Evolutionary conservation across 805 yeast genomes (phyloP).

Genomic region (Yarrowia sp.): DNA sequence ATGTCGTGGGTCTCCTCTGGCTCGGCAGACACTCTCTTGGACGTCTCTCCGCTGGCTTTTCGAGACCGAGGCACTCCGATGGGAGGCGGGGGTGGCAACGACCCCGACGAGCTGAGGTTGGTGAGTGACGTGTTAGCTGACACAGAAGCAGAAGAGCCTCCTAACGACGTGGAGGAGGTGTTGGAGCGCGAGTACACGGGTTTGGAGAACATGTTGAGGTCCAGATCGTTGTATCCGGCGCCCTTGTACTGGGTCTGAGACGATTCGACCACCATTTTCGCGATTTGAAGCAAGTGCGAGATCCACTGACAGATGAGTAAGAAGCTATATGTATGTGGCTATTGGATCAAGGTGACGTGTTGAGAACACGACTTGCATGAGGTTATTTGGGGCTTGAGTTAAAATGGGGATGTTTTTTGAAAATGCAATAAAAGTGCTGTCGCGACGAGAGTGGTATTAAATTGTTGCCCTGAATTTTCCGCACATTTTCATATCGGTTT

Average conservation of each 20-base stretch:
- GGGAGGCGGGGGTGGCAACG: constrained; percentile 30
- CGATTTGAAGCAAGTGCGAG: background rate
- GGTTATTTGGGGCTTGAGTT: background rate
- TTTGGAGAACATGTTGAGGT: constrained; percentile 28
- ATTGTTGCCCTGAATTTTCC: fast-evolving
- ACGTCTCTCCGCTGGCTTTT: constrained; percentile 21
- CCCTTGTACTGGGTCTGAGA: constrained; percentile 37
- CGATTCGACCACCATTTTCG: constrained; percentile 8
- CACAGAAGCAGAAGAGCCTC: constrained; percentile 6
- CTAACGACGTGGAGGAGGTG: constrained; percentile 13
- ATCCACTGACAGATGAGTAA: constrained; percentile 7
- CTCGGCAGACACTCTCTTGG: constrained; percentile 6
- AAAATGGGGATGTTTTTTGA: background rate
- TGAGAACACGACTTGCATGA: constrained; percentile 22
- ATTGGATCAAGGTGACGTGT: constrained; percentile 31
- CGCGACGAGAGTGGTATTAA: too few relatives aligned
- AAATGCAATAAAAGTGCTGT: too few relatives aligned
- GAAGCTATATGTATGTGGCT: constrained; percentile 2
- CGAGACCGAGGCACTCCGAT: constrained; percentile 26
- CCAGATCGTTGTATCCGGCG: constrained; percentile 37
- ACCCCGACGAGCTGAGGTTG: constrained; percentile 22
- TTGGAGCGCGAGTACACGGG: constrained; percentile 22
- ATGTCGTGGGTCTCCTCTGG: constrained; percentile 9
- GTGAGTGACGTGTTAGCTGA: constrained; percentile 15
- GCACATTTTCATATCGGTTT: background rate